Base-by-base conservation (phyloP, 805 yeast species). In the Jamesozyma jinghongensis region DNA sequence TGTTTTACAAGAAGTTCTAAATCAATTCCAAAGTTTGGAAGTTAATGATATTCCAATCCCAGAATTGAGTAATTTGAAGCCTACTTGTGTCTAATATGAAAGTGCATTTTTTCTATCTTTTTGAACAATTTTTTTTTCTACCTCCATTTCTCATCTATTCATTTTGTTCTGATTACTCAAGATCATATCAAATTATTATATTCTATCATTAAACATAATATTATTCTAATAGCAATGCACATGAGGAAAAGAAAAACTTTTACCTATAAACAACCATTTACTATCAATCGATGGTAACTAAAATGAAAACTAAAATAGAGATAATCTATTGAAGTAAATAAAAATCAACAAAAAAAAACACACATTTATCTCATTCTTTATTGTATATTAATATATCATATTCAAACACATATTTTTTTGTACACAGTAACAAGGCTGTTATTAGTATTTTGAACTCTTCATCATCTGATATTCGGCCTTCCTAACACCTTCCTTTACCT, bases 401-500 rank as follows among this genome's bases (percentile, higher is more conserved):
- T 36, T 40, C 43, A 31, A 36, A 16, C 29, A 37, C 19, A 32
- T n/a, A 28, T 28, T 28, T 28, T 7, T 28, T 28, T 28, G 5
- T 11, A 28, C 16, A 28, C 14, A 28, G 5, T 5, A 28, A 6
- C 31, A 12, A 6, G 5, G 13, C 16, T 32, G 3, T 17, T 14
- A 3, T 31, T 27, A 71, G 52, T 75, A 79, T 51, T 74, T 74
- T 5, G 74, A 75, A 13, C 64, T 56, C 45, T 65, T 65, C 14
- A 63, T 55, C 11, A 71, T 73, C 38, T 69, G 71, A 37, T 63
- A 63, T 14, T 69, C 67, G 4, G 74, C 73, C 37, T 66, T 63
- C 45, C 70, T 73, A 17, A 79, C 60, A 2, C 81, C 86, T 44
- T 70, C 76, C 5, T 75, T 64, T 52, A 79, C 74, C 32, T 68